Evolutionary conservation across 352 stramenopile genomes (phyloP).

Genomic region (Halophytophthora polymorphica): DNA sequence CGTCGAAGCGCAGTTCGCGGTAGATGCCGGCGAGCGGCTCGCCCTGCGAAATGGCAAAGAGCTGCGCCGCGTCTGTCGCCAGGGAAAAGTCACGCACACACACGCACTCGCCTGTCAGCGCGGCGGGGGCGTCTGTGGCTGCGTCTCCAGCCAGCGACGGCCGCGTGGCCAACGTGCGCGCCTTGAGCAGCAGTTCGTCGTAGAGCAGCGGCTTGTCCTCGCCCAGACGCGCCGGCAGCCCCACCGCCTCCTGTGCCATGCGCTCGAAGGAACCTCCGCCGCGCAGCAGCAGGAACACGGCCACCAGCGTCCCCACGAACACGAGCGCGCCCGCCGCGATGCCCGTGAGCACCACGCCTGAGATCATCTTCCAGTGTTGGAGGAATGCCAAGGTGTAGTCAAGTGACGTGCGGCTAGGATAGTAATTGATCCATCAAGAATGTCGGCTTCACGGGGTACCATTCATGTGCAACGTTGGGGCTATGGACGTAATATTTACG

Average conservation of each 20-base stretch:
- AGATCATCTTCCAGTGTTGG: slow-evolving; percentile 48
- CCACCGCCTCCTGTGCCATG: slow-evolving; percentile 76
- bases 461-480: too few relatives aligned
- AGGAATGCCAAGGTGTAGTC: too few relatives aligned
- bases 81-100: slow-evolving; percentile 42
- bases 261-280: slow-evolving; percentile 86
- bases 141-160: slow-evolving; percentile 31
- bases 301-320: slow-evolving; percentile 78
- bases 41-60: slow-evolving; percentile 56
- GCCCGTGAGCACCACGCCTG: slow-evolving; percentile 53
- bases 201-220: slow-evolving; percentile 86
- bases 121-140: background rate
- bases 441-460: too few relatives aligned
- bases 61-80: slow-evolving; percentile 18
- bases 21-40: slow-evolving; percentile 51
- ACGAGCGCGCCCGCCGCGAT: slow-evolving; percentile 81
- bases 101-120: slow-evolving; percentile 40
- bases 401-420: too few relatives aligned
- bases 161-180: slow-evolving; percentile 26
- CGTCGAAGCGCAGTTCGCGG: slow-evolving; percentile 54
- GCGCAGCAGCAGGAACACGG: slow-evolving; percentile 82
- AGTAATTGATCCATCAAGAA: too few relatives aligned
- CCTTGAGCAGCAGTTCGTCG: slow-evolving; percentile 74
- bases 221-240: slow-evolving; percentile 46
- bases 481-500: too few relatives aligned